These are phyloP conservation scores for Podospora tetraspora DNA, from an alignment of 495 filamentous ascomycete species.

Conservation along the genomic window DNA sequence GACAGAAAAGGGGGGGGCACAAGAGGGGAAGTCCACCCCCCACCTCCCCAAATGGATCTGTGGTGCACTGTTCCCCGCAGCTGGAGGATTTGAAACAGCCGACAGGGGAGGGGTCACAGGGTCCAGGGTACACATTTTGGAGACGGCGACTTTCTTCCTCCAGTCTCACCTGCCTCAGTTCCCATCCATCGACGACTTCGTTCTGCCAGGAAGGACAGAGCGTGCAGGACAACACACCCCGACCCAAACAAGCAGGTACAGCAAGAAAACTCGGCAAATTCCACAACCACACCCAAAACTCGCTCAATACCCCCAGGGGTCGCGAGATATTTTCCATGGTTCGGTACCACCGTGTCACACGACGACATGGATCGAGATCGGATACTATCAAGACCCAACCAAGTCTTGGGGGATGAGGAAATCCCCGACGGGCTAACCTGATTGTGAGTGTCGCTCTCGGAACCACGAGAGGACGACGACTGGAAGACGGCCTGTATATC, in stretches of 20 bases:
- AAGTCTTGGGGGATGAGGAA: background rate
- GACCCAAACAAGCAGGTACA: background rate
- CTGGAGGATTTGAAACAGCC: constrained; percentile 9
- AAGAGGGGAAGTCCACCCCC: background rate
- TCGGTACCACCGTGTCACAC: constrained; percentile 6
- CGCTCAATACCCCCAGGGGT: background rate
- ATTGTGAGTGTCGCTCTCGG: background rate
- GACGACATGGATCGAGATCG: constrained; percentile 4
- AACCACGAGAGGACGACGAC: background rate
- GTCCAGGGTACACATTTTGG: background rate
- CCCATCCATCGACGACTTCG: background rate
- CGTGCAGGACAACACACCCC: background rate
- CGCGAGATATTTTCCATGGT: background rate
- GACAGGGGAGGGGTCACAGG: background rate
- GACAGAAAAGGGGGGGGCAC: background rate
- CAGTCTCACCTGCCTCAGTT: background rate
- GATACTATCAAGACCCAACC: background rate
- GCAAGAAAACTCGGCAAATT: background rate
- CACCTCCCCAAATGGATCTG: background rate
- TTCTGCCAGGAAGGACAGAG: background rate
- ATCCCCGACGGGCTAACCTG: constrained; percentile 9
- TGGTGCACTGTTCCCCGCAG: background rate
- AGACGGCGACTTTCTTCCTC: background rate
- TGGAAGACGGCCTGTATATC: background rate
- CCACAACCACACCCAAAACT: background rate